A percentile compares a stretch with the other conserved stretches of the same genome.
Evolutionary conservation across 225 moss, liverwort and hornwort species (phyloP).

Genomic region (Anthoceros angustus): DNA sequence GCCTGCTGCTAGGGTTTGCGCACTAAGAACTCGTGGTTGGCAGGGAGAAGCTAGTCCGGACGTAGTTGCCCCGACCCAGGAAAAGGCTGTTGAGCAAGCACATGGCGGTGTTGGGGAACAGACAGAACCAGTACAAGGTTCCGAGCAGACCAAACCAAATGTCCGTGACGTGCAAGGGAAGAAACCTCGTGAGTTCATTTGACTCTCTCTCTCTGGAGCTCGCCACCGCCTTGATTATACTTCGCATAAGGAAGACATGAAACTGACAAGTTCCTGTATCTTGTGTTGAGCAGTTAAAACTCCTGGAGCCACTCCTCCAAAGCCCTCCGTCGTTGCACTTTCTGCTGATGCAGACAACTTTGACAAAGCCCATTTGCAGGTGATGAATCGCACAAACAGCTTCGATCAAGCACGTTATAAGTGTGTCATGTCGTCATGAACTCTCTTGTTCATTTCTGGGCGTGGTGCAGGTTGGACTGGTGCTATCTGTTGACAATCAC

Average conservation of each 20-base stretch:
- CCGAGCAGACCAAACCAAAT: slow-evolving; percentile 7
- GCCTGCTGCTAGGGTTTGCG: too few species aligned
- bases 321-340: slow-evolving; percentile 22
- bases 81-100: background rate
- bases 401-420: background rate
- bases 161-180: slow-evolving; percentile 17
- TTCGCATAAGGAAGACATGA: background rate
- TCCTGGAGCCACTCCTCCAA: slow-evolving; percentile 44
- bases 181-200: slow-evolving; percentile 16
- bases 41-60: too few species aligned
- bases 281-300: slow-evolving; percentile 50
- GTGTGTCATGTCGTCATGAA: background rate
- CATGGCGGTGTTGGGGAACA: slow-evolving; percentile 4
- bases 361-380: slow-evolving; percentile 74
- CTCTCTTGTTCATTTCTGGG: background rate
- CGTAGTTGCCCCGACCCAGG: background rate
- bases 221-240: background rate
- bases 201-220: background rate
- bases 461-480: slow-evolving; percentile 52
- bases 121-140: slow-evolving; percentile 18
- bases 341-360: slow-evolving; percentile 55
- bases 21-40: too few species aligned
- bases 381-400: slow-evolving; percentile 6
- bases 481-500: slow-evolving; percentile 68
- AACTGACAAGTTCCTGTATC: background rate